Evolutionary conservation across 805 yeast genomes (phyloP).

Genomic region (Teunomyces funiuensis): DNA sequence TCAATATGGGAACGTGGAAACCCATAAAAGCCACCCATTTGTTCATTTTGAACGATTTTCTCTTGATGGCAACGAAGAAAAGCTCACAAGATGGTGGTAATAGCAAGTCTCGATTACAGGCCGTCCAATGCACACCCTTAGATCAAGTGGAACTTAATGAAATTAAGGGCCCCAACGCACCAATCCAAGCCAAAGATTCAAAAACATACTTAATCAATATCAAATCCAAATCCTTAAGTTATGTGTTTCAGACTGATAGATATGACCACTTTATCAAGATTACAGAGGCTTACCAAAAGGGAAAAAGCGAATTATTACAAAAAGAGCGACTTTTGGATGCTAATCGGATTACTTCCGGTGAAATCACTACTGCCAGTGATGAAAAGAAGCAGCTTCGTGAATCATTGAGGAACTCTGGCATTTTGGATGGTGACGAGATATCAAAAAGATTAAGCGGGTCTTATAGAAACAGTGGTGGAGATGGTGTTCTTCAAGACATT

Average conservation of each 20-base stretch:
- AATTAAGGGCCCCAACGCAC: conserved; percentile 25
- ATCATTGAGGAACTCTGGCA: conserved; percentile 52
- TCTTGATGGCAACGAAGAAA: conserved; percentile 70
- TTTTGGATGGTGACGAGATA: conserved; percentile 40
- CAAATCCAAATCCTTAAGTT: conserved; percentile 47
- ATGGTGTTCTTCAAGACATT: conserved; percentile 53
- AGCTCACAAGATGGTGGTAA: conserved; percentile 24
- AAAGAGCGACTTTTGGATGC: conserved; percentile 25
- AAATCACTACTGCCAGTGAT: conserved; percentile 24
- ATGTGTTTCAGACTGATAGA: conserved; percentile 61
- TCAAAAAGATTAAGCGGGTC: conserved; percentile 24
- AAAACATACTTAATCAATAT: conserved; percentile 45
- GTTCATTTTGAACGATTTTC: conserved; percentile 72
- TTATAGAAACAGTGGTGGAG: conserved; percentile 33
- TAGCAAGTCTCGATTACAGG: conserved; percentile 49
- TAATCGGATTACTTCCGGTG: conserved; percentile 12
- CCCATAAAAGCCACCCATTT: conserved; percentile 74
- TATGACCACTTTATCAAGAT: conserved; percentile 56
- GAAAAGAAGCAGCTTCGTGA: conserved; percentile 41
- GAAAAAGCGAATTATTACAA: conserved; percentile 51
- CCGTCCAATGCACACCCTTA: conserved; percentile 79
- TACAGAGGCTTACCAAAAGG: conserved; percentile 55
- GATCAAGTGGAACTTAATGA: conserved; percentile 54
- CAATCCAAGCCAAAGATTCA: conserved; percentile 15
- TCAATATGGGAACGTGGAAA: conserved; percentile 83